Conservation (phyloP, 2,329 filamentous ascomycete species). For the Fusarium sp. region DNA sequence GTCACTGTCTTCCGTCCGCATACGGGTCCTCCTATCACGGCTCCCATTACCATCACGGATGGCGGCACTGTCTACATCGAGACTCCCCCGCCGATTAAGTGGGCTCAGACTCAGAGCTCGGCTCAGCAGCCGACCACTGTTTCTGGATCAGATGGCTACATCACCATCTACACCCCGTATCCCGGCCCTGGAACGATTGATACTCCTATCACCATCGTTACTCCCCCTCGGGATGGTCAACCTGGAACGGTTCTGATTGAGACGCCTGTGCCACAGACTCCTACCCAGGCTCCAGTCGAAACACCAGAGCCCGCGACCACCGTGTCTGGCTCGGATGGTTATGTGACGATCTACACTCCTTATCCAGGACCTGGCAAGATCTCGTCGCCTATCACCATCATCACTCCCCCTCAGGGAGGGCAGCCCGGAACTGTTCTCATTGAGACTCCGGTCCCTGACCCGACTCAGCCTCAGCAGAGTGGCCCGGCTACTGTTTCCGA, state of each 20-base stretch:
- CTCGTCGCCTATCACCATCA: slow-evolving; percentile 27
- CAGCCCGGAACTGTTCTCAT: slow-evolving; percentile 30
- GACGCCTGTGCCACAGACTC: background rate
- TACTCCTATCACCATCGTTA: slow-evolving; percentile 22
- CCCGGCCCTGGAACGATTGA: slow-evolving; percentile 30
- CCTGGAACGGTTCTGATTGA: slow-evolving; percentile 27
- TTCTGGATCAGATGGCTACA: slow-evolving; percentile 22
- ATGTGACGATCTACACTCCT: slow-evolving; percentile 26
- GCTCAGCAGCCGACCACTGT: slow-evolving; percentile 6
- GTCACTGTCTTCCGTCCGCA: slow-evolving; percentile 29
- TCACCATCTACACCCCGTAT: slow-evolving; percentile 27
- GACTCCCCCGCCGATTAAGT: background rate
- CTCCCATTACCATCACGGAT: slow-evolving; percentile 23
- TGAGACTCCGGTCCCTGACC: slow-evolving; percentile 17
- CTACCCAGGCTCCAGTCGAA: background rate
- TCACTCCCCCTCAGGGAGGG: slow-evolving; percentile 12
- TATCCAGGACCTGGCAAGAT: slow-evolving; percentile 20
- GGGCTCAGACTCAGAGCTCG: background rate
- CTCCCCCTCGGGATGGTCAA: slow-evolving; percentile 12
- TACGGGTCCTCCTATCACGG: slow-evolving; percentile 18
- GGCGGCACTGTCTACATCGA: slow-evolving; percentile 28
- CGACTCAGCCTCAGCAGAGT: background rate
- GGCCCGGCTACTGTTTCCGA: background rate
- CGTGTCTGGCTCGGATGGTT: slow-evolving; percentile 10
- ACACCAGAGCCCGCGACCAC: background rate